phyloP scores from a whole-genome alignment of 768 basidiomycete species.

The Leucosporidium scottii region DNA sequence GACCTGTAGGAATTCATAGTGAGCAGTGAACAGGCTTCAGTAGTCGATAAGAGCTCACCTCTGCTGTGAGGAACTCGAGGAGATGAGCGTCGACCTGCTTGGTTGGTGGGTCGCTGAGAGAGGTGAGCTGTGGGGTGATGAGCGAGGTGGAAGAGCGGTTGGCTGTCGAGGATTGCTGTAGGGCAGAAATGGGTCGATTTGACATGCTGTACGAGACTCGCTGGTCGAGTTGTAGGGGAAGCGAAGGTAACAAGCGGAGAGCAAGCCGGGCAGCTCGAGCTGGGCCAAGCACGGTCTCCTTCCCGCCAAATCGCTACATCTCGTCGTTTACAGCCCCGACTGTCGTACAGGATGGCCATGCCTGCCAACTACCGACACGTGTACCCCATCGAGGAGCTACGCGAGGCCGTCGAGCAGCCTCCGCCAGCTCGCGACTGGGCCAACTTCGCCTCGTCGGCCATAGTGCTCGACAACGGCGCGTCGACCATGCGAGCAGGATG shows the following conservation, averaged over 20 bases:
- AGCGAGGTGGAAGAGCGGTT: conserved; percentile 1
- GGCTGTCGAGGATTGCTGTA: neutral
- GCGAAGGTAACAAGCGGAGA: no score
- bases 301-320: no score
- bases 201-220: no score
- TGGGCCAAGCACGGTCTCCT: no score
- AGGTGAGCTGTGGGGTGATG: neutral
- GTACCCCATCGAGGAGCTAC: conserved; percentile 15
- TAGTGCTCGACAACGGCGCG: conserved; percentile 77
- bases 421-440: conserved; percentile 44
- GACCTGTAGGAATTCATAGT: neutral
- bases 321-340: no score
- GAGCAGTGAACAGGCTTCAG: no score
- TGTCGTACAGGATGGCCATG: neutral
- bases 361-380: conserved; percentile 4
- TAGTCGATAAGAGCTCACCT: neutral
- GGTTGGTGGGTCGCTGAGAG: neutral
- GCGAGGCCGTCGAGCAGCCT: neutral
- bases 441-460: conserved; percentile 50
- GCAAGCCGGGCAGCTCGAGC: no score
- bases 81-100: conserved; percentile 1
- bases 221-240: no score
- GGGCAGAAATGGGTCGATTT: neutral
- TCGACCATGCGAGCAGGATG: conserved; percentile 37
- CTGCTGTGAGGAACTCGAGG: neutral